Percentiles rank a stretch among this genome's conserved stretches.
Conservation (phyloP, 2,329 filamentous ascomycete species). For the Colletotrichum horii region DNA sequence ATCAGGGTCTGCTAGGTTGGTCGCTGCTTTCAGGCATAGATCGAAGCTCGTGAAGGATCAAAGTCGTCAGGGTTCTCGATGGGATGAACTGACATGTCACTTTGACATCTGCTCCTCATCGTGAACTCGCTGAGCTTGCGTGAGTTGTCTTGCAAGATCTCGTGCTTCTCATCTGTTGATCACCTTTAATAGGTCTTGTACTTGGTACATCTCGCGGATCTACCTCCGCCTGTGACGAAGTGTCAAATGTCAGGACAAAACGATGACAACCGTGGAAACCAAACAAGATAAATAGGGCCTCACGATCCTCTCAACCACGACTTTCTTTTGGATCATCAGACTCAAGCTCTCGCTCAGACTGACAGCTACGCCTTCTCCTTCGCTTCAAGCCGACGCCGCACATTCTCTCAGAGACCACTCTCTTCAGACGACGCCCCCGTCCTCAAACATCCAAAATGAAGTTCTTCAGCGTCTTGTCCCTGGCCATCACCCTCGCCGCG, state of each 20-base stretch:
- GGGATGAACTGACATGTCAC: not conserved
- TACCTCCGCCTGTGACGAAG: not conserved
- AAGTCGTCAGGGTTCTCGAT: not conserved
- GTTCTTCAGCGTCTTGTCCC: conserved; percentile 23
- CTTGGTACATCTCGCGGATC: not conserved
- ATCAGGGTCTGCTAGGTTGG: not conserved
- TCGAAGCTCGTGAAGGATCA: not conserved
- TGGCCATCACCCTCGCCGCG: conserved; percentile 16
- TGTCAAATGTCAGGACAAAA: not conserved
- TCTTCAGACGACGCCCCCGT: not conserved
- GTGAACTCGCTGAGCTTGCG: not conserved
- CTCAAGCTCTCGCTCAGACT: conserved; percentile 10
- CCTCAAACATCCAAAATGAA: conserved; percentile 21
- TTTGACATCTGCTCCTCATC: not conserved
- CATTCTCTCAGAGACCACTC: not conserved
- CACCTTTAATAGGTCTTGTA: not conserved
- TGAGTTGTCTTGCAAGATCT: not conserved
- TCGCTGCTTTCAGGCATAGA: not conserved
- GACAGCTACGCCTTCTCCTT: not conserved
- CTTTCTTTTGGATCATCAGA: not conserved
- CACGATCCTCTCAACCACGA: not conserved
- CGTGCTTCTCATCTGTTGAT: not conserved
- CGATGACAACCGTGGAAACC: not conserved
- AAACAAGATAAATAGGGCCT: conserved; percentile 2
- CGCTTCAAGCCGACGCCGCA: not conserved